These are phyloP conservation scores for Curvularia sp. DNA, from an alignment of 2,329 filamentous ascomycete species.

Conservation along the genomic window DNA sequence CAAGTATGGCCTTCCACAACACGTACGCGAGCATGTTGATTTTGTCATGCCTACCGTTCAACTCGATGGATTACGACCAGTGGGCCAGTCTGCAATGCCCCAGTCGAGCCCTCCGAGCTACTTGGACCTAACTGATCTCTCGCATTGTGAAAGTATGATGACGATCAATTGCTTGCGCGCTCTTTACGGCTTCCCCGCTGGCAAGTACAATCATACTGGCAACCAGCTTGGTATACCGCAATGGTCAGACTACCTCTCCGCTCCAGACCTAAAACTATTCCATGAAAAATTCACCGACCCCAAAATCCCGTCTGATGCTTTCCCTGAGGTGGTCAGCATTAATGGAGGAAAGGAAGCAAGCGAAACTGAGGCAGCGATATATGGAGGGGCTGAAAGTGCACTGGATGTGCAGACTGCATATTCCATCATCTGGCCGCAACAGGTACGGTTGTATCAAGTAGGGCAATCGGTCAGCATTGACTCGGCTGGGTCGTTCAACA, in stretches of 20 bases:
- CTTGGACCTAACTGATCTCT: constrained; percentile 11
- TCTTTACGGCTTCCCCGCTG: constrained; percentile 29
- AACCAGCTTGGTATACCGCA: constrained; percentile 52
- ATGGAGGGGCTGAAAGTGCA: constrained; percentile 31
- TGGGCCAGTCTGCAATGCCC: constrained; percentile 12
- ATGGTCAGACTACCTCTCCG: constrained; percentile 54
- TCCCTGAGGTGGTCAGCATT: constrained; percentile 40
- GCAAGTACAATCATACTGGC: constrained; percentile 24
- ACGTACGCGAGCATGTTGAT: constrained; percentile 27
- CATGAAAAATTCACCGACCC: constrained; percentile 47
- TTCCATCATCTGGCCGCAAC: constrained; percentile 30
- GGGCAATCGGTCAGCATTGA: constrained; percentile 25
- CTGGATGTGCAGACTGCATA: constrained; percentile 30
- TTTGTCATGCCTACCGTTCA: constrained; percentile 29
- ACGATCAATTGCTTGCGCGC: constrained; percentile 29
- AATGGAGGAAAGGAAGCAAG: constrained; percentile 52
- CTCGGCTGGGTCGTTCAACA: constrained; percentile 27
- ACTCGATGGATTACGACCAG: constrained; percentile 23
- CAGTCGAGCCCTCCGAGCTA: constrained; percentile 15
- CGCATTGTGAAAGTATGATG: constrained; percentile 20
- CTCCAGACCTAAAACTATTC: constrained; percentile 55
- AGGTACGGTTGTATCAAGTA: constrained; percentile 25
- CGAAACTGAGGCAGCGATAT: constrained; percentile 49
- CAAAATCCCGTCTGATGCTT: constrained; percentile 21
- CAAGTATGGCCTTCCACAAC: constrained; percentile 23